Base-by-base conservation (phyloP, 768 basidiomycete species). In the Suillus hirtellus region DNA sequence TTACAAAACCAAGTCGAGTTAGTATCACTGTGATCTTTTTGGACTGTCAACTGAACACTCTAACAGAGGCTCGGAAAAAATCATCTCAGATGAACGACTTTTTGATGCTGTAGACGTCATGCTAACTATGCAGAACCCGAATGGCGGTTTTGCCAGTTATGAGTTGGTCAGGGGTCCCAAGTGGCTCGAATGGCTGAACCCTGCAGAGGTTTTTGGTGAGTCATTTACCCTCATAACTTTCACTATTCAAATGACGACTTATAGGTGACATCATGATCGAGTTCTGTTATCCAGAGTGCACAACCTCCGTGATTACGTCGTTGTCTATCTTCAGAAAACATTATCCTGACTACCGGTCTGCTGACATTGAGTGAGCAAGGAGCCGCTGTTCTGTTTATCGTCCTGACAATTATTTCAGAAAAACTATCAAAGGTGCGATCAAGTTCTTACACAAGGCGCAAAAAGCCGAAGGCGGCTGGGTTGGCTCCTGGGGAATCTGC, bases 401-500 rank as follows among this genome's bases (percentile, higher is more conserved):
- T n/a, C 24, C 56, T 60, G 14, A 46, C 9, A 31, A 19, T 54
- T 64, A 46, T 19, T 40, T 19, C 66, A 95, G 93, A 5, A 81
- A 77, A 38, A 86, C 89, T 0, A 88, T 93, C 38, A 74, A 79
- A 52, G 72, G 72, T 1, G 95, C 95, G 0, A 90, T 98, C 66
- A 69, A 80, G 52, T 99, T 90, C 77, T 84, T 99, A 34, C 95
- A 97, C 71, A 70, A 74, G 1, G 84, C 82, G 2, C 97, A 99
- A 73, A 83, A 83, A 49, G 84, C 88, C 0, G 92, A 95, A 71
- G 95, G 96, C 4, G 92, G 89, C 31, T 99, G 96, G 96, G 84
- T 93, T 59, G 96, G 96, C 35, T 92, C 89, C 5, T 98, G 96
- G 96, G 96, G 92, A 35, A 96, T 95, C 69, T 99, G 96, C 77